A percentile compares a stretch with the other conserved stretches of the same genome.
Conservation (phyloP, 1,139 yeast species). For the Yamadazyma dendronema region DNA sequence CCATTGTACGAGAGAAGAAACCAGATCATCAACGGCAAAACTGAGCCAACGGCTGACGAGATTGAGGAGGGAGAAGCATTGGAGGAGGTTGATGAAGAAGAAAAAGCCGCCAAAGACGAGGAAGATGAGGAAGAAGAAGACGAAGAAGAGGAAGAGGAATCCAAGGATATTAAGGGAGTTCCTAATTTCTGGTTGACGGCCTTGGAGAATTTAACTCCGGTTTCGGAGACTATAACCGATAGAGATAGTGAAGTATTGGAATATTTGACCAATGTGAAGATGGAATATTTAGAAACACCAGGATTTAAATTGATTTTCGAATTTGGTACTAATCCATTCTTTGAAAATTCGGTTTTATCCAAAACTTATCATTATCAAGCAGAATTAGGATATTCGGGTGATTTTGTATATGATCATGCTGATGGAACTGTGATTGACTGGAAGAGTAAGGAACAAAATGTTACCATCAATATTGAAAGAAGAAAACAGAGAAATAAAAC, state of each 20-base stretch:
- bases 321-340: conserved; percentile 74
- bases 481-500: conserved; percentile 97
- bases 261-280: conserved; percentile 64
- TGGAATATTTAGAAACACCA: conserved; percentile 83
- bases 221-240: conserved; percentile 84
- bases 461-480: conserved; percentile 84
- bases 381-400: conserved; percentile 93
- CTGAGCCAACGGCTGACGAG: conserved; percentile 79
- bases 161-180: conserved; percentile 59
- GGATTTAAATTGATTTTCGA: conserved; percentile 88
- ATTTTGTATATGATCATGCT: conserved; percentile 95
- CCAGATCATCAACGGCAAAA: conserved; percentile 65
- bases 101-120: conserved; percentile 28
- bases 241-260: conserved; percentile 85
- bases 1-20: conserved; percentile 79
- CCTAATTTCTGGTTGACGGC: conserved; percentile 98
- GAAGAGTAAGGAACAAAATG: conserved; percentile 77
- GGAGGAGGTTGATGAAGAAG: conserved; percentile 51
- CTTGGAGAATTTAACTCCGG: conserved; percentile 77
- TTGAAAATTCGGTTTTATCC: conserved; percentile 66
- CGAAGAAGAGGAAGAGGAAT: conserved; percentile 42
- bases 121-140: conserved; percentile 46
- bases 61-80: conserved; percentile 72
- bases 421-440: conserved; percentile 87
- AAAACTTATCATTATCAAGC: conserved; percentile 94